Evolutionary conservation across 2,329 filamentous ascomycete genomes (phyloP).

Genomic region (Monosporascus sp.): DNA sequence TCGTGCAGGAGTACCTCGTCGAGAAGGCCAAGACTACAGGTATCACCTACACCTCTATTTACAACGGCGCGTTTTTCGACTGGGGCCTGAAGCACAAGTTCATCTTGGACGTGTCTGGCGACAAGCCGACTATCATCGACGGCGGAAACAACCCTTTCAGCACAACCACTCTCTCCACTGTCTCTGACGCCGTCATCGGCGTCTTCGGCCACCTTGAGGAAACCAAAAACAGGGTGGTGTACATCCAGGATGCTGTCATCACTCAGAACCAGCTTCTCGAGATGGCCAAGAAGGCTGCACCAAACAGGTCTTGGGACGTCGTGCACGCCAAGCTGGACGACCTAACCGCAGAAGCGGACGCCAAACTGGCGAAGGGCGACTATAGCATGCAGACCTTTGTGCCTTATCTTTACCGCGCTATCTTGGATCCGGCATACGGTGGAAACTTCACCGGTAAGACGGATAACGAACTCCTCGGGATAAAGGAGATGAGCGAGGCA

Average conservation of each 20-base stretch:
- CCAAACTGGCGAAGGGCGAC: constrained; percentile 24
- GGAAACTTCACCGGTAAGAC: neutral
- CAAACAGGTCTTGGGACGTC: constrained; percentile 14
- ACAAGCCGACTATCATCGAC: constrained; percentile 40
- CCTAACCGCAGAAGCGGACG: constrained; percentile 20
- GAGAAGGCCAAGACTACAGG: constrained; percentile 13
- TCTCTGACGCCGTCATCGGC: constrained; percentile 42
- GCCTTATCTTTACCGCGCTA: constrained; percentile 22
- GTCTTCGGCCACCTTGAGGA: constrained; percentile 38
- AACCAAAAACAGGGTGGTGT: constrained; percentile 49
- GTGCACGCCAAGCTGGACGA: constrained; percentile 19
- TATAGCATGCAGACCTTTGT: constrained; percentile 18
- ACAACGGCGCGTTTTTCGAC: constrained; percentile 33
- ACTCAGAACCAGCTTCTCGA: constrained; percentile 46
- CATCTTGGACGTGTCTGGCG: constrained; percentile 10
- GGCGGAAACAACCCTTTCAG: constrained; percentile 40
- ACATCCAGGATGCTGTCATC: constrained; percentile 42
- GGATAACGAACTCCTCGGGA: neutral
- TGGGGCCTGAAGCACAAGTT: constrained; percentile 13
- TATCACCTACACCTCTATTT: constrained; percentile 28
- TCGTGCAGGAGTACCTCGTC: constrained; percentile 10
- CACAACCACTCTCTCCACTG: constrained; percentile 36
- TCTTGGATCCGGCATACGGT: constrained; percentile 28
- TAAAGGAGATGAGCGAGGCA: neutral
- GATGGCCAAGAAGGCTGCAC: constrained; percentile 14